These are phyloP conservation scores for Salix brachista DNA, from an alignment of 345 rosid species.

Conservation along the genomic window DNA sequence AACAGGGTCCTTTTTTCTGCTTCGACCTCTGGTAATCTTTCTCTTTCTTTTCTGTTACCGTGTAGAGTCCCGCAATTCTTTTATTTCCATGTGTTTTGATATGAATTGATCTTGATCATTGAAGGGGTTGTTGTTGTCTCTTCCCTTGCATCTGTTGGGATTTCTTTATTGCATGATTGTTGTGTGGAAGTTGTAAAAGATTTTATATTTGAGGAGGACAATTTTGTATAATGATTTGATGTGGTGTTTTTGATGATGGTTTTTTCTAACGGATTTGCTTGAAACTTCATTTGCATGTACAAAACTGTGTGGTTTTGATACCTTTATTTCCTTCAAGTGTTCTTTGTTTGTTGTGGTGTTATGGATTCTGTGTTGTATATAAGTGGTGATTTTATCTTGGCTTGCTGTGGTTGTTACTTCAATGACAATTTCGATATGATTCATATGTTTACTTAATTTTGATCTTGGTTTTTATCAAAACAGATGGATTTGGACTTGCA, in stretches of 20 bases:
- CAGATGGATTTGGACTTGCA: neutral
- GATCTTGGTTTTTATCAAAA: neutral
- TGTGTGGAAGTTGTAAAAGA: neutral
- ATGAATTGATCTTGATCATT: neutral
- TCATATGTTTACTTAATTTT: neutral
- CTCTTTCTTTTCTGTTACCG: neutral
- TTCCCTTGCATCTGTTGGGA: neutral
- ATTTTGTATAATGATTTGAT: neutral
- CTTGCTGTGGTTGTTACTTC: neutral
- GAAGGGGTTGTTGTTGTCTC: neutral
- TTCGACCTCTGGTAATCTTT: slow-evolving; percentile 6
- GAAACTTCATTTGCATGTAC: neutral
- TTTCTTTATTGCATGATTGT: neutral
- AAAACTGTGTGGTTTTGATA: neutral
- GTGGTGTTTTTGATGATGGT: neutral
- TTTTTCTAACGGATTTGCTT: neutral
- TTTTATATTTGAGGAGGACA: neutral
- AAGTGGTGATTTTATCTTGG: neutral
- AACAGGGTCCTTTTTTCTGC: slow-evolving; percentile 16
- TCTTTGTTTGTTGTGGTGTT: neutral
- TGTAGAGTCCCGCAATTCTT: neutral
- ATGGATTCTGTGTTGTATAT: neutral
- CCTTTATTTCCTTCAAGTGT: neutral
- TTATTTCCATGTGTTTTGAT: neutral
- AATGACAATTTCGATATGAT: neutral